Evolutionary conservation across 2,329 filamentous ascomycete genomes (phyloP).

Genomic region (Periconia sp.): DNA sequence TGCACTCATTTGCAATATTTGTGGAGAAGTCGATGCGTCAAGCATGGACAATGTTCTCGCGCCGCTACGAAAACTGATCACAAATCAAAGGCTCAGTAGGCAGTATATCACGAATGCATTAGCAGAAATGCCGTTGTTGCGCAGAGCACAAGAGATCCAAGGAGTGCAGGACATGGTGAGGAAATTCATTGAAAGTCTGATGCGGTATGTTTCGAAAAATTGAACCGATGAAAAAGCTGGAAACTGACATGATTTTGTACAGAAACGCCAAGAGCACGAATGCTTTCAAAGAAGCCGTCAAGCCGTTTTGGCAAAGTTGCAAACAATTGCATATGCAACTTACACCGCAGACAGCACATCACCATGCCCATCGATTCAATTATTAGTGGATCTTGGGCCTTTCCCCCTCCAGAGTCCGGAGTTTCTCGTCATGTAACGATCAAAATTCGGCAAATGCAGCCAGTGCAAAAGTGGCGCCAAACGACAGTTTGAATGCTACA

Average conservation of each 20-base stretch:
- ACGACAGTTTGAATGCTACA: slow-evolving; percentile 67
- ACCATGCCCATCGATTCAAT: slow-evolving; percentile 28
- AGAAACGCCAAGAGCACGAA: slow-evolving; percentile 36
- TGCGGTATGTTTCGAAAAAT: slow-evolving; percentile 23
- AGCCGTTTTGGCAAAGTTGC: slow-evolving; percentile 40
- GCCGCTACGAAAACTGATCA: slow-evolving; percentile 36
- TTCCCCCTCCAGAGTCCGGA: not conserved
- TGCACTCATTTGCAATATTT: slow-evolving; percentile 36
- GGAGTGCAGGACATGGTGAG: slow-evolving; percentile 31
- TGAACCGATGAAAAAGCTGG: too few relatives aligned
- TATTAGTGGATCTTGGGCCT: slow-evolving; percentile 12
- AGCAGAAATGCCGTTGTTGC: slow-evolving; percentile 30
- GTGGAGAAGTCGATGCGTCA: slow-evolving; percentile 38
- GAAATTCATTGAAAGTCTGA: slow-evolving; percentile 38
- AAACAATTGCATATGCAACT: slow-evolving; percentile 41
- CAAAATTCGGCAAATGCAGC: slow-evolving; percentile 65
- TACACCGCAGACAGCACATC: slow-evolving; percentile 31
- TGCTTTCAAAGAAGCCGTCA: slow-evolving; percentile 39
- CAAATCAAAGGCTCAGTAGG: slow-evolving; percentile 33
- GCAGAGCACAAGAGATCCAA: slow-evolving; percentile 30
- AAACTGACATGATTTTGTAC: slow-evolving; percentile 25
- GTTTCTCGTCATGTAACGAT: slow-evolving; percentile 2
- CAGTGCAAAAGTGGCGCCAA: slow-evolving; percentile 72
- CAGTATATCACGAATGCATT: slow-evolving; percentile 34
- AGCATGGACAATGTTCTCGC: slow-evolving; percentile 36